phyloP scores from a whole-genome alignment of 1,139 yeast species.

The Blastobotrys buckinghamii region DNA sequence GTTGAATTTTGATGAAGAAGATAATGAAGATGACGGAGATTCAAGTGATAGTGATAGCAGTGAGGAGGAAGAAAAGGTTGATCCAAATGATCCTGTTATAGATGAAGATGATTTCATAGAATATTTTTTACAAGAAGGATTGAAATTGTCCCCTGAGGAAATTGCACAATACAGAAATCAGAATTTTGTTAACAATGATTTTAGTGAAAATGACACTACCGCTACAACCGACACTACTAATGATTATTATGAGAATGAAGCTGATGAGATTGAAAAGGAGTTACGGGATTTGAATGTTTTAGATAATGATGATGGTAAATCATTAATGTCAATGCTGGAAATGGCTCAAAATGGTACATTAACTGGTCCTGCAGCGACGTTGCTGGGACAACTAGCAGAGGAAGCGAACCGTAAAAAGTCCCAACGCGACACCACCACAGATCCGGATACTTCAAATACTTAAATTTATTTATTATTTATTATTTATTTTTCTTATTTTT shows the following conservation, averaged over 20 bases:
- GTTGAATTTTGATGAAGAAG: constrained; percentile 10
- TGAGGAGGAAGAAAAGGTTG: constrained; percentile 16
- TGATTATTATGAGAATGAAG: constrained; percentile 18
- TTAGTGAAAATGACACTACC: not conserved
- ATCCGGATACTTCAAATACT: too few species aligned
- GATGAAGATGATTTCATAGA: constrained; percentile 63
- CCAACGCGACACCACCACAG: too few species aligned
- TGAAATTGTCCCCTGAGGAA: constrained; percentile 40
- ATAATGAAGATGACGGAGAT: constrained; percentile 3
- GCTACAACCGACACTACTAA: not conserved
- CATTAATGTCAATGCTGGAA: constrained; percentile 25
- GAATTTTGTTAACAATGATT: too few species aligned
- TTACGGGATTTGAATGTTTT: constrained; percentile 21
- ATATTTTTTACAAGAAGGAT: constrained; percentile 48
- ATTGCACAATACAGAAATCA: constrained; percentile 24
- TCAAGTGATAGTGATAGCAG: constrained; percentile 5
- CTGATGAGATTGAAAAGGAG: constrained; percentile 22
- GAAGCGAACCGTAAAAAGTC: constrained; percentile 24
- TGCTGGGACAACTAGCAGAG: constrained; percentile 29
- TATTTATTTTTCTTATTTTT: too few species aligned
- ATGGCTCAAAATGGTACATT: constrained; percentile 31
- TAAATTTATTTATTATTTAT: too few species aligned
- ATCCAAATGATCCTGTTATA: constrained; percentile 35
- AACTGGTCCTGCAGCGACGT: constrained; percentile 36
- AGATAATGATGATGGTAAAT: constrained; percentile 25